Base-by-base conservation (phyloP, 192 early-diverging fungal genomes). In the Tieghemiomyces parasiticus region DNA sequence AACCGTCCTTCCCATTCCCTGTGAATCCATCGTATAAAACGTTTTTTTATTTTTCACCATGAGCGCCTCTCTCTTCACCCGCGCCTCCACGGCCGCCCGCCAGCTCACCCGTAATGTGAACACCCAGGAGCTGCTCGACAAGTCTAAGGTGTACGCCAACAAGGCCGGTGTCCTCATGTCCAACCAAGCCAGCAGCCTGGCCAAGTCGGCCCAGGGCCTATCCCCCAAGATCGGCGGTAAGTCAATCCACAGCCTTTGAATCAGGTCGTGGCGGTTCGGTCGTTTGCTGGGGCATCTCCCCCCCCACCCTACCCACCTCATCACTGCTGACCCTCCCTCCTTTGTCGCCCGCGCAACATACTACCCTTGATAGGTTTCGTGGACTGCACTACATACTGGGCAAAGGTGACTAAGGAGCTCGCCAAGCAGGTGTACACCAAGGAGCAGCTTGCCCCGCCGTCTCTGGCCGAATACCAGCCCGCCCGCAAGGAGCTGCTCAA, bases 361-460 rank as follows among this genome's bases (percentile, higher is more conserved):
- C n/a, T n/a, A n/a, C n/a, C n/a, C 6, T 12, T 26, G 33, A 4
- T 38, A 9, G 30, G n/a, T 10, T 35, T 48, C 3, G 26, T 58
- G 19, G 54, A 53, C 30, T 63, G 48, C 42, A 54, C 61, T 35
- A 20, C 70, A 28, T 83, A 83, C 66, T 76, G 79, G 59, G 64
- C 74, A 59, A 70, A 70, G 63, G 81, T 83, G 31, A 70, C 70
- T 35, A 71, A 61, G 45, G 79, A 83, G 67, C 44, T 83, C 38
- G 79, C 74, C 48, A 83, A 83, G 68, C 70, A 78, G 69, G 81
- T 83, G 44, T 83, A 81, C 65, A 70, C 65, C 26, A 77, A 75
- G 46, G 79, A 83, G 67, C 73, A 73, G 54, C 73, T 83, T 75
- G 64, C 71, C 25, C 76, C 76, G 54, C 81, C 81, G 14, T 65